phyloP scores from a whole-genome alignment of 176 grass and related monocot genomes.

The Raddia guianensis region DNA sequence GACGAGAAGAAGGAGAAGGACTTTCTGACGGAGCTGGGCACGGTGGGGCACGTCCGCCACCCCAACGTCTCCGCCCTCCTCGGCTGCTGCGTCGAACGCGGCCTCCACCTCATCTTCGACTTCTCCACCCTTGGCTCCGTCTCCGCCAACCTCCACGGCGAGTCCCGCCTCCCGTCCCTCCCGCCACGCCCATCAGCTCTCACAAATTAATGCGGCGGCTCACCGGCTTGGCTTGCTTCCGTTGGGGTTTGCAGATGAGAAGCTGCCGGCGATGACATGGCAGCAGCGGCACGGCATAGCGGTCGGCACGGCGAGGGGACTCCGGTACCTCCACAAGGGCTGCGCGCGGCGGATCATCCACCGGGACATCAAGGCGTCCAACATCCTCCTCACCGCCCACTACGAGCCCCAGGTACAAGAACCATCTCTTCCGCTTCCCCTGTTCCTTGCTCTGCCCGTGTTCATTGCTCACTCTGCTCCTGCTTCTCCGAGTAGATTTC shows the following conservation, averaged over 20 bases:
- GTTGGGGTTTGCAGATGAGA: constrained; percentile 52
- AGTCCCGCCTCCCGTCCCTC: neutral
- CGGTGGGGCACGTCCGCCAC: constrained; percentile 81
- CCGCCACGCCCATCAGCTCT: too few relatives aligned
- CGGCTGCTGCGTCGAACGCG: constrained; percentile 87
- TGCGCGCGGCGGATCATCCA: constrained; percentile 91
- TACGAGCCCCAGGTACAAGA: constrained; percentile 71
- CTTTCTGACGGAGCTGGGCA: constrained; percentile 89
- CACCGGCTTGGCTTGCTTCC: neutral
- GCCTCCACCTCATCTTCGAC: constrained; percentile 82
- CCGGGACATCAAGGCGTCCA: constrained; percentile 91
- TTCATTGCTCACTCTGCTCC: neutral
- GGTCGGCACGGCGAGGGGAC: constrained; percentile 69
- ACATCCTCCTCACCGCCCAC: constrained; percentile 71
- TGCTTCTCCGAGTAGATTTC: constrained; percentile 55
- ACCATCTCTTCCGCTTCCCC: neutral
- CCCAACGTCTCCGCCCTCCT: constrained; percentile 77
- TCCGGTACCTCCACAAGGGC: constrained; percentile 87
- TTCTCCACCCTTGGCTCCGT: constrained; percentile 81
- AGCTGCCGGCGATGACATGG: constrained; percentile 70
- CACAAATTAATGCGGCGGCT: neutral
- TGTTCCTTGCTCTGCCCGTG: too few relatives aligned
- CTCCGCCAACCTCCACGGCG: constrained; percentile 91
- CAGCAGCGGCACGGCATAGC: constrained; percentile 64
- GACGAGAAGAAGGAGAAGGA: constrained; percentile 93